phyloP scores from a whole-genome alignment of 2,329 filamentous ascomycete species.

The Fusarium chuoi region DNA sequence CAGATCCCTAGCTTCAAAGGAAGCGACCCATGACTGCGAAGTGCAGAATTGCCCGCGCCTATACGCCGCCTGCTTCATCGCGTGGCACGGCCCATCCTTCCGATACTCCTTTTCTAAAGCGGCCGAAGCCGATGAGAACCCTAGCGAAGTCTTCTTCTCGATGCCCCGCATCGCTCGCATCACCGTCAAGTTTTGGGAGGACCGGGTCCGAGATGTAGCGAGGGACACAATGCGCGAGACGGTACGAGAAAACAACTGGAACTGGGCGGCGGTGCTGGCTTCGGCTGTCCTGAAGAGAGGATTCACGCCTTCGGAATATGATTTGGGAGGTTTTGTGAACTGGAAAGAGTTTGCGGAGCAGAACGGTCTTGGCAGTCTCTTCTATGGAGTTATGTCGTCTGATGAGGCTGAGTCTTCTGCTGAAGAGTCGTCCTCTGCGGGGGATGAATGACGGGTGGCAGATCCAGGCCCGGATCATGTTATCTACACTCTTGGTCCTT shows the following conservation, averaged over 20 bases:
- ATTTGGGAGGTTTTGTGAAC: not conserved
- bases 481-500: not conserved
- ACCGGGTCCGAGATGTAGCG: not conserved
- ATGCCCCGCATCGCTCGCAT: not conserved
- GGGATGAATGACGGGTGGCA: not conserved
- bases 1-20: not conserved
- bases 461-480: fast-evolving
- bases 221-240: not conserved
- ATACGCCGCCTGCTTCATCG: not conserved
- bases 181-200: not conserved
- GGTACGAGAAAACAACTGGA: not conserved
- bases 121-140: fast-evolving
- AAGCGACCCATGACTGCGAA: not conserved
- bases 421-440: fast-evolving
- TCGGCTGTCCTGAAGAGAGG: not conserved
- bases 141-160: not conserved
- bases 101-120: not conserved
- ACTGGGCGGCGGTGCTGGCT: not conserved
- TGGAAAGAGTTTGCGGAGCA: not conserved
- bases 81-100: not conserved
- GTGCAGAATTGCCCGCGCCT: fast-evolving
- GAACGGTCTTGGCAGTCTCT: not conserved
- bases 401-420: not conserved
- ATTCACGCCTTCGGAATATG: not conserved
- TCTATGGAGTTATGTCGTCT: fast-evolving